These are phyloP conservation scores for Candida quercuum DNA, from an alignment of 805 yeast genomes.

Conservation along the genomic window DNA sequence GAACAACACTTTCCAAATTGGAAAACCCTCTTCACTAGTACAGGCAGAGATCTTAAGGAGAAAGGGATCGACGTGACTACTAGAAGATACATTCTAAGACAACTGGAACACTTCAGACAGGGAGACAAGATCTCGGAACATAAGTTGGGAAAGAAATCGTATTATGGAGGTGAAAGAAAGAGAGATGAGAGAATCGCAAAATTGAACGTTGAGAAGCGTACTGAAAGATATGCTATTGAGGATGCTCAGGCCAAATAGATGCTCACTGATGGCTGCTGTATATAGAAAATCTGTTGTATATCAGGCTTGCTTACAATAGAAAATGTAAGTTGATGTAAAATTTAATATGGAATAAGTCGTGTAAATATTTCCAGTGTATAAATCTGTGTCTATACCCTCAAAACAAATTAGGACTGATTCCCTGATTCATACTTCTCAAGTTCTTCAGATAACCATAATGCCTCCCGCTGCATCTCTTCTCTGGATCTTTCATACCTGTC, in stretches of 20 bases:
- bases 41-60: constrained; percentile 55
- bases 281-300: constrained; percentile 1
- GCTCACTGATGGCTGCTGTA: not conserved
- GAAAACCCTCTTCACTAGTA: constrained; percentile 57
- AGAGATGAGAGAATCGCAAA: constrained; percentile 62
- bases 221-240: constrained; percentile 24
- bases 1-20: constrained; percentile 64
- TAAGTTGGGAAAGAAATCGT: constrained; percentile 63
- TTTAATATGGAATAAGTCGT: too few relatives aligned
- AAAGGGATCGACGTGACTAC: constrained; percentile 71
- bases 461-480: constrained; percentile 71
- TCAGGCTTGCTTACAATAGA: too few relatives aligned
- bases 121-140: constrained; percentile 52
- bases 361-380: too few relatives aligned
- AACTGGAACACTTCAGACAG: constrained; percentile 63
- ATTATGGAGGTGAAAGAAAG: constrained; percentile 83
- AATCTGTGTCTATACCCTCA: too few relatives aligned
- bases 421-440: constrained; percentile 27
- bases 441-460: constrained; percentile 44
- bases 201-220: constrained; percentile 37
- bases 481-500: constrained; percentile 51
- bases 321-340: too few relatives aligned
- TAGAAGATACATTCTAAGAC: constrained; percentile 67
- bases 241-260: constrained; percentile 14
- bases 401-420: too few relatives aligned